A percentile compares a stretch with the other conserved stretches of the same genome.
These are phyloP conservation scores for Stylosanthes scabra DNA, from an alignment of 331 rosid species.

Conservation along the genomic window DNA sequence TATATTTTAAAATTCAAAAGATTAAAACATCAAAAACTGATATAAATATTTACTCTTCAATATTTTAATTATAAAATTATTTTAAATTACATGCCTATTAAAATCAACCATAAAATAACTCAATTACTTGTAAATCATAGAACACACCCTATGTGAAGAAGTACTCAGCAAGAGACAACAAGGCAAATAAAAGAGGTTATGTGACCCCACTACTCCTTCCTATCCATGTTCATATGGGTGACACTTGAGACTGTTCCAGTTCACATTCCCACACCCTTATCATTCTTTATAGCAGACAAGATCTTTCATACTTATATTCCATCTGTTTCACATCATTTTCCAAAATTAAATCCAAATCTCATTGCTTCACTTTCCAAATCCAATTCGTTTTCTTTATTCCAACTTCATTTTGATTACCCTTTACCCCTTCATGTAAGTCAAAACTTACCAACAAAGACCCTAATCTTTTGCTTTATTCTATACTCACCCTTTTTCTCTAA, in stretches of 20 bases:
- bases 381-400: not conserved
- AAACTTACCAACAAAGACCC: not conserved
- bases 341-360: constrained; percentile 26
- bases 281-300: constrained; percentile 62
- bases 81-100: too few species aligned
- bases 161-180: constrained; percentile 32
- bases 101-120: too few species aligned
- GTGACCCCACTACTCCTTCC: constrained; percentile 34
- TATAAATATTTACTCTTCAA: too few species aligned
- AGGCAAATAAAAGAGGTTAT: constrained; percentile 38
- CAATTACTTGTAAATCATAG: too few species aligned
- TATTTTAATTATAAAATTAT: too few species aligned
- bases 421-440: constrained; percentile 19
- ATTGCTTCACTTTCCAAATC: not conserved
- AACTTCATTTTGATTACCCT: not conserved
- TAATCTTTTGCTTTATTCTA: not conserved
- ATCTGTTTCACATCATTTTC: constrained; percentile 44
- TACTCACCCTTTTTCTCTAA: not conserved
- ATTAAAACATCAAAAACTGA: too few species aligned
- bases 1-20: too few species aligned
- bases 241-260: constrained; percentile 43
- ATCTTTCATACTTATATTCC: constrained; percentile 57
- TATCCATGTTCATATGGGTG: constrained; percentile 6
- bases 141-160: too few species aligned
- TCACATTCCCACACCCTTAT: constrained; percentile 45